A percentile compares a stretch with the other conserved stretches of the same genome.
phyloP scores from a whole-genome alignment of 306 rosid genomes.

The Pyrus pyrifolia region DNA sequence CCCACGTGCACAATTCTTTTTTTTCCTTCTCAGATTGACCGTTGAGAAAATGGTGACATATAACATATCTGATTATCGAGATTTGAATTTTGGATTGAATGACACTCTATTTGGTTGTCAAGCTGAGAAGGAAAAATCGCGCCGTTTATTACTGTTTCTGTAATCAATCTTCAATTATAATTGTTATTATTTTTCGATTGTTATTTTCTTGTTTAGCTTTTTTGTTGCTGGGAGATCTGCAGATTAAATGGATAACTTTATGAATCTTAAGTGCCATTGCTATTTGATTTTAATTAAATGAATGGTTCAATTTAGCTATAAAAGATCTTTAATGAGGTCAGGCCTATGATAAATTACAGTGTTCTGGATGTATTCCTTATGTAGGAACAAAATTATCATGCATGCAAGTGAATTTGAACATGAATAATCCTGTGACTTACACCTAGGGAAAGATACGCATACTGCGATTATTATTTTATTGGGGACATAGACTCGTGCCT shows the following conservation, averaged over 20 bases:
- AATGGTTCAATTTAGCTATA: not conserved
- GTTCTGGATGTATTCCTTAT: not conserved
- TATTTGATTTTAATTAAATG: not conserved
- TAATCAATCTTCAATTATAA: not conserved
- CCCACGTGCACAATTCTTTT: no score
- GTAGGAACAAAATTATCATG: not conserved
- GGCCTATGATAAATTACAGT: not conserved
- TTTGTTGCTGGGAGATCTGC: not conserved
- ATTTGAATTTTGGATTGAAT: not conserved
- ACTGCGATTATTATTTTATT: not conserved
- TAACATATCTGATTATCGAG: not conserved
- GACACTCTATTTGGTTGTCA: not conserved
- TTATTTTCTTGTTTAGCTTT: not conserved
- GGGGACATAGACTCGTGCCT: not conserved
- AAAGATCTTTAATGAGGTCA: not conserved
- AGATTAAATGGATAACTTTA: not conserved
- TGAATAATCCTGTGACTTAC: not conserved
- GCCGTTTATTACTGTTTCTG: not conserved
- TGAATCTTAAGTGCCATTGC: not conserved
- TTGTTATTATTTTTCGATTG: not conserved
- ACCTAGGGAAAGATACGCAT: not conserved
- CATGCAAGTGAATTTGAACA: not conserved
- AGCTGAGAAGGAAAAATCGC: not conserved
- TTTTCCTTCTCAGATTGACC: not conserved
- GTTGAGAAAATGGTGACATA: not conserved